Percentiles rank a stretch among this genome's conserved stretches.
Conservation (phyloP, 345 rosid species). For the Physaria fendleri region DNA sequence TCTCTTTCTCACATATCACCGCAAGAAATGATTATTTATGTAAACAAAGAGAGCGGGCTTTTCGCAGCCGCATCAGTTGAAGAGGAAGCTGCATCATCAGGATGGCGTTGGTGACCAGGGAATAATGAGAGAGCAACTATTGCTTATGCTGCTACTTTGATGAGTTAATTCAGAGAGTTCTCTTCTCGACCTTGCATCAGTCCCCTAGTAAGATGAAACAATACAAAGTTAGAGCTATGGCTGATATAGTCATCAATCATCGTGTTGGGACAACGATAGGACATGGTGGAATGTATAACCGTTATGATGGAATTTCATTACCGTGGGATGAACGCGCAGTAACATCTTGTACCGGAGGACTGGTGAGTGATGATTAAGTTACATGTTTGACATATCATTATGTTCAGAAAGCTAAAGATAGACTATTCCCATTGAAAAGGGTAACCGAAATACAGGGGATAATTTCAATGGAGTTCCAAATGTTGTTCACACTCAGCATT, state of each 20-base stretch:
- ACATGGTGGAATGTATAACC: slow-evolving; percentile 78
- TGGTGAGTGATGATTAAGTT: slow-evolving; percentile 35
- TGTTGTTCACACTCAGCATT: slow-evolving; percentile 75
- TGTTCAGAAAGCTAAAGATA: not conserved
- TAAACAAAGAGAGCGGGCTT: no score
- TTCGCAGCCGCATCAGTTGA: no score
- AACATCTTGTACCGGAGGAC: slow-evolving; percentile 86
- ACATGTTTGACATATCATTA: not conserved
- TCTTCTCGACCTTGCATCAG: no score
- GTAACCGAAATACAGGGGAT: slow-evolving; percentile 81
- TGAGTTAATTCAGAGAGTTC: no score
- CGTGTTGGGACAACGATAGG: slow-evolving; percentile 83
- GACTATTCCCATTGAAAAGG: slow-evolving; percentile 33
- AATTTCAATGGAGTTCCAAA: slow-evolving; percentile 91
- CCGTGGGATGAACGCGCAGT: slow-evolving; percentile 86
- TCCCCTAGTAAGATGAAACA: slow-evolving; percentile 75
- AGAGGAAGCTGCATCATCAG: no score
- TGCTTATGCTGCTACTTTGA: no score
- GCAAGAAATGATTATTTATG: no score
- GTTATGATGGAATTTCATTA: slow-evolving; percentile 77
- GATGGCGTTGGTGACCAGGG: no score
- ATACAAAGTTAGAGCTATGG: slow-evolving; percentile 79
- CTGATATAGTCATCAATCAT: slow-evolving; percentile 91
- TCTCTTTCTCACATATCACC: no score
- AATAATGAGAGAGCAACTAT: no score